Evolutionary conservation across 352 stramenopile species (phyloP).

Genomic region (Phytophthora pisi): DNA sequence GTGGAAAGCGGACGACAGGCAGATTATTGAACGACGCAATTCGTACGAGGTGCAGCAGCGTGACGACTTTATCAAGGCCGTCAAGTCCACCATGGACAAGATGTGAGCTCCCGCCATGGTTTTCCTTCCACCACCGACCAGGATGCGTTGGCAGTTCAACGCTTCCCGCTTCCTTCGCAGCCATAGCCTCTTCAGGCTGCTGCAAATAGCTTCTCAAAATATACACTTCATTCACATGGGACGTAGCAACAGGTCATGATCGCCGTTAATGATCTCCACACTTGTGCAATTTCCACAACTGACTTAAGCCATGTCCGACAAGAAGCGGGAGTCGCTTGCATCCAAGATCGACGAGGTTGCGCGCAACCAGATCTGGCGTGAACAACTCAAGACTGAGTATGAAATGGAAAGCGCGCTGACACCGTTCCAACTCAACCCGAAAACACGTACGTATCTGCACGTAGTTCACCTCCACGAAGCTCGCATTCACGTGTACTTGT

Average conservation of each 20-base stretch:
- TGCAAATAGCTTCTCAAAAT: conserved; percentile 42
- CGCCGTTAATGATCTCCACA: conserved; percentile 6
- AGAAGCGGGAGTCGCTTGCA: conserved; percentile 76
- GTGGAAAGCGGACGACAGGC: conserved; percentile 51
- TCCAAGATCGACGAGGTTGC: conserved; percentile 88
- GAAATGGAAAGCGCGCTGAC: conserved; percentile 75
- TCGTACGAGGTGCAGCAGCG: conserved; percentile 87
- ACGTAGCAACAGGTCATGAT: conserved; percentile 8
- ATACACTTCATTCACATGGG: conserved; percentile 30
- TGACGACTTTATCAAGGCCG: conserved; percentile 86
- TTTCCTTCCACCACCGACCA: background rate
- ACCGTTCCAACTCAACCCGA: conserved; percentile 86
- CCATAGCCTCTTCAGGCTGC: background rate
- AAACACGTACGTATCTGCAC: conserved; percentile 53
- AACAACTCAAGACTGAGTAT: conserved; percentile 87
- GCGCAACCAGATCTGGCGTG: conserved; percentile 89
- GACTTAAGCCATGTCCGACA: conserved; percentile 57
- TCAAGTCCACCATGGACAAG: conserved; percentile 84
- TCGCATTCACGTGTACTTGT: background rate
- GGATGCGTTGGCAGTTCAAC: background rate
- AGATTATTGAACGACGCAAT: conserved; percentile 70
- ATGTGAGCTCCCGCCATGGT: conserved; percentile 37
- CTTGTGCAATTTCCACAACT: conserved; percentile 6
- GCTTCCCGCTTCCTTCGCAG: background rate
- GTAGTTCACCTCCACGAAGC: background rate